Evolutionary conservation across 352 stramenopile genomes (phyloP).

Genomic region (Phytophthora cryptogea): DNA sequence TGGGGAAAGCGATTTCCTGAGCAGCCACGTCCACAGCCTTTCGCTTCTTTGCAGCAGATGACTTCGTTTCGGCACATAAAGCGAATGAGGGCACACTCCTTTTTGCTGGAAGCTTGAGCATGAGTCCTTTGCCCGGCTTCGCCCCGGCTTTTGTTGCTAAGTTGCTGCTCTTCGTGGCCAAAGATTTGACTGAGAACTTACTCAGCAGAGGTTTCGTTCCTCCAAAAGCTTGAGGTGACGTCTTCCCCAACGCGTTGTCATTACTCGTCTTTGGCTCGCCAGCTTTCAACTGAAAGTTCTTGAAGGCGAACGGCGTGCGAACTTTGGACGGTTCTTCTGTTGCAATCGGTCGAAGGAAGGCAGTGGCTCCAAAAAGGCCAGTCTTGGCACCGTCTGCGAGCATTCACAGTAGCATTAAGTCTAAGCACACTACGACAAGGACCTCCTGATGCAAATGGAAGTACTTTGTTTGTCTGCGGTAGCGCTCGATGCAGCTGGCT

Average conservation of each 20-base stretch:
- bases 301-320: slow-evolving; percentile 27
- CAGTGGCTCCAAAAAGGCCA: slow-evolving; percentile 14
- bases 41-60: slow-evolving; percentile 31
- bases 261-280: slow-evolving; percentile 4
- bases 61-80: slow-evolving; percentile 30
- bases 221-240: slow-evolving; percentile 6
- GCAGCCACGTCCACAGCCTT: slow-evolving; percentile 15
- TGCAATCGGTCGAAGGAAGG: slow-evolving; percentile 15
- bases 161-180: slow-evolving; percentile 14
- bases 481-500: background rate
- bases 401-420: background rate
- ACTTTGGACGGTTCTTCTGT: slow-evolving; percentile 13
- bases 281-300: slow-evolving; percentile 24
- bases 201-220: slow-evolving; percentile 16
- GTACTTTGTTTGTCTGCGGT: slow-evolving; percentile 24
- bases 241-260: slow-evolving; percentile 5
- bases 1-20: slow-evolving; percentile 12
- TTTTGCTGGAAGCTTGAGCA: slow-evolving; percentile 21
- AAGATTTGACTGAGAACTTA: slow-evolving; percentile 21
- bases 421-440: too few relatives aligned
- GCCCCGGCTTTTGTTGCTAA: background rate
- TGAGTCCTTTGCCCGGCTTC: slow-evolving; percentile 5
- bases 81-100: slow-evolving; percentile 7
- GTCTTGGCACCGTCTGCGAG: slow-evolving; percentile 14
- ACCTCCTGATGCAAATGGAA: too few relatives aligned